These are phyloP conservation scores for Pseudophaeomoniella oleicola DNA, from an alignment of 2,329 filamentous ascomycete species.

Conservation along the genomic window DNA sequence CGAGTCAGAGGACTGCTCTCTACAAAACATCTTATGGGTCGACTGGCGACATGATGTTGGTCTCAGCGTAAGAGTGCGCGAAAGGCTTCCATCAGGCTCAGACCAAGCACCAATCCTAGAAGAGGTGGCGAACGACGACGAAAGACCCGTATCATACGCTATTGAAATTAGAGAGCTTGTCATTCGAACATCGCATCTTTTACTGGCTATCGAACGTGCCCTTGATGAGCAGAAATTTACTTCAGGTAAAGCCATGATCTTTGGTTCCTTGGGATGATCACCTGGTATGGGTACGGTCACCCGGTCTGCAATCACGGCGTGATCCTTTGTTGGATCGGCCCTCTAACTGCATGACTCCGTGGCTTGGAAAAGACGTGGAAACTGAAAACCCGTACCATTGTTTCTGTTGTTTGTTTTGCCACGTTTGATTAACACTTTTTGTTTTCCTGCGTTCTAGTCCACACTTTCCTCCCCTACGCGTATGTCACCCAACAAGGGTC, in stretches of 20 bases:
- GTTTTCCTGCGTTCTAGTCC: background rate
- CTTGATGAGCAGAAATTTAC: conserved; percentile 43
- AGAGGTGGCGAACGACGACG: conserved; percentile 41
- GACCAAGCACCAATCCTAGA: conserved; percentile 35
- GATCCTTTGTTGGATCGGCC: too few species aligned
- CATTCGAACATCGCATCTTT: conserved; percentile 47
- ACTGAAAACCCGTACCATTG: too few species aligned
- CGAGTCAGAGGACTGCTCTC: conserved; percentile 9
- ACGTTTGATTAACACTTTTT: background rate
- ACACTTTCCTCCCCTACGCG: background rate
- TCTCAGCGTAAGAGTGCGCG: conserved; percentile 49
- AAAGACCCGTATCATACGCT: conserved; percentile 53
- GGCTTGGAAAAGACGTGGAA: background rate
- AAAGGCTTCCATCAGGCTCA: conserved; percentile 30
- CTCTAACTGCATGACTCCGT: too few species aligned
- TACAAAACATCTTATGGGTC: conserved; percentile 50
- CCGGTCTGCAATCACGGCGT: too few species aligned
- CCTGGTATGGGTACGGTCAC: too few species aligned
- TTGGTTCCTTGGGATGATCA: conserved; percentile 17
- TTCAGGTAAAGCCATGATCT: conserved; percentile 48
- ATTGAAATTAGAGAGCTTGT: conserved; percentile 60
- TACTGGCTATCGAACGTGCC: conserved; percentile 52
- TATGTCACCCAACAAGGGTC: background rate
- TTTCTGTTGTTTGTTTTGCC: too few species aligned
- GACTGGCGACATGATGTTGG: conserved; percentile 50